Percentiles rank a stretch among this genome's conserved stretches.
These are phyloP conservation scores for Lophiostoma macrostomum DNA, from an alignment of 495 filamentous ascomycete genomes.

Conservation along the genomic window DNA sequence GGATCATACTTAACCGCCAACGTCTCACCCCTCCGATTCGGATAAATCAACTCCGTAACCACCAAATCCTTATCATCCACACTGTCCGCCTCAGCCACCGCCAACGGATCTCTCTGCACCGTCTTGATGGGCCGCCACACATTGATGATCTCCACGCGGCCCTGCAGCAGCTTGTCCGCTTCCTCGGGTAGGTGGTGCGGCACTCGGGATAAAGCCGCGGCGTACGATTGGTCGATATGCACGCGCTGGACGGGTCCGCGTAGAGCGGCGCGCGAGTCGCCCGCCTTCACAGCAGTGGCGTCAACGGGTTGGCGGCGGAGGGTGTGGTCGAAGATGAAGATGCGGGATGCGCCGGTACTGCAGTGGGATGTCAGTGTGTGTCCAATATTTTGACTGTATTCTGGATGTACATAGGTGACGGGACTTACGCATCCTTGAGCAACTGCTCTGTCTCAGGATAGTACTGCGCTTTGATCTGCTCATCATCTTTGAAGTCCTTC, in stretches of 20 bases:
- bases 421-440: conserved; percentile 56
- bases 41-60: conserved; percentile 30
- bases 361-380: not conserved
- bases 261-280: conserved; percentile 28
- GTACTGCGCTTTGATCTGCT: conserved; percentile 61
- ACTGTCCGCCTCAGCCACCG: conserved; percentile 51
- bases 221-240: conserved; percentile 71
- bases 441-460: conserved; percentile 66
- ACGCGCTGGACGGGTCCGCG: conserved; percentile 65
- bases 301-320: conserved; percentile 56
- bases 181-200: conserved; percentile 61
- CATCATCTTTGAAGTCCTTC: conserved; percentile 55
- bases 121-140: conserved; percentile 68
- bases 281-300: not conserved
- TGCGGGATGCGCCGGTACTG: conserved; percentile 52
- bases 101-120: conserved; percentile 60
- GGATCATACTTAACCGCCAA: conserved; percentile 24
- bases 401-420: conserved; percentile 2
- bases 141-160: conserved; percentile 69
- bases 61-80: conserved; percentile 33
- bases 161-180: conserved; percentile 55
- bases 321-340: conserved; percentile 76
- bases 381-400: too few relatives aligned
- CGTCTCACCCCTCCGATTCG: conserved; percentile 32
- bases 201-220: conserved; percentile 55